Conservation (phyloP, 257 asterid species). For the Primulina tabacum region DNA sequence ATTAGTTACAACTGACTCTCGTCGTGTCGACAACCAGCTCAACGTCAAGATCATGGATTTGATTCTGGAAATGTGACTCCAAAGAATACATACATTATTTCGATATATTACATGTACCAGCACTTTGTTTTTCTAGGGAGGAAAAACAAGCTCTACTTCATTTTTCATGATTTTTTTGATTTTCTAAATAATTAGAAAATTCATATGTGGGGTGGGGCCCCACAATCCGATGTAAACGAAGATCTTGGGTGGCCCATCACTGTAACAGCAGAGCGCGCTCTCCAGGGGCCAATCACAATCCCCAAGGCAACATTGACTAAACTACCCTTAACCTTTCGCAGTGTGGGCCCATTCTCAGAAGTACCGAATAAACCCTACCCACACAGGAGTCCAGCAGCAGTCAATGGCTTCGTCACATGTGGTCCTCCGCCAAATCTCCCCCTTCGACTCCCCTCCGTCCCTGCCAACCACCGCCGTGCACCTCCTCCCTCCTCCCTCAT, state of each 20-base stretch:
- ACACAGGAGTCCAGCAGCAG: slow-evolving; percentile 25
- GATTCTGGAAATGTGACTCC: too few relatives aligned
- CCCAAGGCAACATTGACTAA: background rate
- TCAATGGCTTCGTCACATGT: slow-evolving; percentile 34
- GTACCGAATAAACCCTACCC: slow-evolving; percentile 15
- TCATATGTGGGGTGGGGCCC: background rate
- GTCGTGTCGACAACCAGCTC: too few relatives aligned
- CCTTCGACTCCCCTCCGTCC: slow-evolving; percentile 1
- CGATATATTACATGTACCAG: too few relatives aligned
- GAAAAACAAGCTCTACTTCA: too few relatives aligned
- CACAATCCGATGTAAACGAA: too few relatives aligned
- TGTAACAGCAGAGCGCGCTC: background rate
- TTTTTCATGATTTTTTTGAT: too few relatives aligned
- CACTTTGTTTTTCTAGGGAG: too few relatives aligned
- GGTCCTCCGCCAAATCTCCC: slow-evolving; percentile 25
- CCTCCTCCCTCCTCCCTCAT: slow-evolving; percentile 9
- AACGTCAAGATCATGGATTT: too few relatives aligned
- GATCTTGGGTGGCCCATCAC: background rate
- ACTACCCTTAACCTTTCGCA: background rate
- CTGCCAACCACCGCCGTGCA: slow-evolving; percentile 8
- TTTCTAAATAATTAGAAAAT: too few relatives aligned
- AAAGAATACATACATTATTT: too few relatives aligned
- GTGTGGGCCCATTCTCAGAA: slow-evolving; percentile 29
- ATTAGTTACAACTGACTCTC: too few relatives aligned
- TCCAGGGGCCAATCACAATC: background rate